Base-by-base conservation (phyloP, 2,329 filamentous ascomycete genomes). In the Xylaria sp. region DNA sequence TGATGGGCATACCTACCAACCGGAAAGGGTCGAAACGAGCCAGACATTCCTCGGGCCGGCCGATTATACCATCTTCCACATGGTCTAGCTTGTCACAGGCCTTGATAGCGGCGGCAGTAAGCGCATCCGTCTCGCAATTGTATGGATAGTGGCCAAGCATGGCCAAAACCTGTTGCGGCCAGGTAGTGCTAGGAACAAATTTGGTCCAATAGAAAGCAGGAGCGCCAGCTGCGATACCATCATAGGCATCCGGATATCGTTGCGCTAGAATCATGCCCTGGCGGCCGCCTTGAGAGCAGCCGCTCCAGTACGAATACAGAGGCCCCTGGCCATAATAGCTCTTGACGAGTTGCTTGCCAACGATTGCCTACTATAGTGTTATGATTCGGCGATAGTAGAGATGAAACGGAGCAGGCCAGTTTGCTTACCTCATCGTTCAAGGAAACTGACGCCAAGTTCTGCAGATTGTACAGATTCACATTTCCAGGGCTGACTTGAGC, bases 201-300 rank as follows among this genome's bases (percentile, higher is more conserved):
- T 70, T 53, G 8, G 63, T 70, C 68, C 65, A 73, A 59, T 73
- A 63, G 13, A 73, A 61, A 7, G 55, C 79, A 50, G n/a, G 84
- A 74, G 62, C 83, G 20, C 80, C 82, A 0, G 85, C 85, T 0
- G 86, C 73, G 15, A 88, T 82, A 2, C 86, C 86, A 53, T 88
- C 83, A 52, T 86, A 88, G 39, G 84, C 83, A 0, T 83, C 79
- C 0, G 86, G 86, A 66, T 83, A 87, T 9, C 80, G 74, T 70
- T 88, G 83, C 0, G 84, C 82, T 12, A 84, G 79, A 71, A 84
- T 84, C 28, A 87, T 76, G 8, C 86, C 87, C 74, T 89, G 86
- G 0, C 87, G 79, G 2, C 87, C 87, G 13, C 87, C 83, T 39
- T 83, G 80, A 13, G 82, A 84, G 72, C 83, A 85, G 18, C 82